These are phyloP conservation scores for Lactarius sanguifluus DNA, from an alignment of 768 basidiomycete genomes.

Conservation along the genomic window DNA sequence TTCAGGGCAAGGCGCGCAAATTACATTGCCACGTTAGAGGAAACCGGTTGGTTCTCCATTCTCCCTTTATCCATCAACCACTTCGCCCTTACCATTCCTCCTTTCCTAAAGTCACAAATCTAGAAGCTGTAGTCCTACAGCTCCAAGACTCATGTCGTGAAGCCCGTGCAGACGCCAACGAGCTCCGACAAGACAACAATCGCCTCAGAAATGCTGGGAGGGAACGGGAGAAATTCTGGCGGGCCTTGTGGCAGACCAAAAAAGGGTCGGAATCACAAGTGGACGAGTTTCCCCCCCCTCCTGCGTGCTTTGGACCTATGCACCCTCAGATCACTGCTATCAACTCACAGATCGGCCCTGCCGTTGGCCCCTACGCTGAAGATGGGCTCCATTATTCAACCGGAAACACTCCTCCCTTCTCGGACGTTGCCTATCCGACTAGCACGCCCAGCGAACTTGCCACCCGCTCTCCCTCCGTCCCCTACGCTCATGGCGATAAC, in stretches of 20 bases:
- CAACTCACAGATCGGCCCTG: constrained; percentile 35
- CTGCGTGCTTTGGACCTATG: constrained; percentile 31
- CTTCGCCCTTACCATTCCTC: constrained; percentile 24
- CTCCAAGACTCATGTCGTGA: constrained; percentile 80
- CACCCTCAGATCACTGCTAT: constrained; percentile 32
- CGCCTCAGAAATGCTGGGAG: constrained; percentile 62
- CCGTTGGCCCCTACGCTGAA: constrained; percentile 41
- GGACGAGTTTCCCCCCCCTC: constrained; percentile 30
- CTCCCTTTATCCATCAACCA: constrained; percentile 14
- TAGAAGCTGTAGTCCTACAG: constrained; percentile 81
- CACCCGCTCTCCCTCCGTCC: constrained; percentile 49
- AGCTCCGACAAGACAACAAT: constrained; percentile 63
- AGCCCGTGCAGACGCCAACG: constrained; percentile 57
- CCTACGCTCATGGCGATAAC: constrained; percentile 38
- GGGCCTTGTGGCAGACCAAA: constrained; percentile 63
- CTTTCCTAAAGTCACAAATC: constrained; percentile 61
- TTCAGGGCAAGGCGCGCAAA: constrained; percentile 79
- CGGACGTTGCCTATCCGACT: constrained; percentile 47
- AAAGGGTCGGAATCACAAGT: constrained; percentile 40
- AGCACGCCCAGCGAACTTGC: constrained; percentile 42
- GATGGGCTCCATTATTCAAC: constrained; percentile 48
- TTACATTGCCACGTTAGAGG: constrained; percentile 85
- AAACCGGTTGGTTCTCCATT: constrained; percentile 51
- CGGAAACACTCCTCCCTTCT: constrained; percentile 46
- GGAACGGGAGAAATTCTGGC: constrained; percentile 76